Percentiles rank a stretch among this genome's conserved stretches.
Evolutionary conservation across 352 stramenopile species (phyloP).

Genomic region (Phytophthora multivora): DNA sequence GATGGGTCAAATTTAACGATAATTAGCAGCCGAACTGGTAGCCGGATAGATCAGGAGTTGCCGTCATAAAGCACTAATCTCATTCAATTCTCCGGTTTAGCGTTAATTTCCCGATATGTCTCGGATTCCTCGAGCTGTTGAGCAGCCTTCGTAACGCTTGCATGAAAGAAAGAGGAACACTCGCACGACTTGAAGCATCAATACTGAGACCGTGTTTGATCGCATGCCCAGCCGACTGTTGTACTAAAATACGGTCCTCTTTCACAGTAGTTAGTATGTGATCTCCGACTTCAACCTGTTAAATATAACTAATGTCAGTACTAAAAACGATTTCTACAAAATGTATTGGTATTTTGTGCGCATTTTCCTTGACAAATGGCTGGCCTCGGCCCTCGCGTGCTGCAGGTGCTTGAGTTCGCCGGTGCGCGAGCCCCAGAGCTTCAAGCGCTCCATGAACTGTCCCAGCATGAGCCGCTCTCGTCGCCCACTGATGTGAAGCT

Average conservation of each 20-base stretch:
- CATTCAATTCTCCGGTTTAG: background rate
- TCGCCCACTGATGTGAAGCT: slow-evolving; percentile 50
- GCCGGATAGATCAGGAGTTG: background rate
- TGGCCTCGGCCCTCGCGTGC: slow-evolving; percentile 59
- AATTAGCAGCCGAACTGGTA: background rate
- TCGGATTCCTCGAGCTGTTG: slow-evolving; percentile 1
- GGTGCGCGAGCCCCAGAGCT: slow-evolving; percentile 73
- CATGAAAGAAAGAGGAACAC: slow-evolving; percentile 25
- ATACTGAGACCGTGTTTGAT: slow-evolving; percentile 13
- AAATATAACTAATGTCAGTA: background rate
- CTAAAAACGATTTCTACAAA: too few relatives aligned
- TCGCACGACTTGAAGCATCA: slow-evolving; percentile 6
- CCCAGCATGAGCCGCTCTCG: slow-evolving; percentile 34
- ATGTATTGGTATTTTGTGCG: too few relatives aligned
- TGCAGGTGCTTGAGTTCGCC: slow-evolving; percentile 85
- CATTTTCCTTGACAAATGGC: slow-evolving; percentile 17
- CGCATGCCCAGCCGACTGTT: slow-evolving; percentile 12
- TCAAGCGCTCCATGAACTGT: slow-evolving; percentile 68
- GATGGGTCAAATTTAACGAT: slow-evolving; percentile 13
- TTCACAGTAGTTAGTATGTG: background rate
- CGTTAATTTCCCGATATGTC: background rate
- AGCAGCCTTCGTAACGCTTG: slow-evolving; percentile 15
- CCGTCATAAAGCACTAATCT: slow-evolving; percentile 3
- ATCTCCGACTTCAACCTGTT: background rate
- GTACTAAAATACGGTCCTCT: background rate